Base-by-base conservation (phyloP, 1,139 yeast species). In the Geotrichum reessii region DNA sequence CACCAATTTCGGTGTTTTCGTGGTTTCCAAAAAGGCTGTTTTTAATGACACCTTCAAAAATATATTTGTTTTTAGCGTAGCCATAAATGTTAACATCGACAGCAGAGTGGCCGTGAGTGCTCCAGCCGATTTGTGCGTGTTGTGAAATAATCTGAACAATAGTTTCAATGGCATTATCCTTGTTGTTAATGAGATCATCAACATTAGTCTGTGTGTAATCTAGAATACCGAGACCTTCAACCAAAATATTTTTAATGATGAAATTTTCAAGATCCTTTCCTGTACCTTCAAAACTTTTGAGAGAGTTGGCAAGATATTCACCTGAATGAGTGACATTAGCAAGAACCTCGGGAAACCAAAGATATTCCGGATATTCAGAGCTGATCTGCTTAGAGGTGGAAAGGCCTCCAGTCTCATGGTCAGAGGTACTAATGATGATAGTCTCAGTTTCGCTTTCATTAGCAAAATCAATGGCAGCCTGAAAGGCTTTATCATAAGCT, bases 321-420 rank as follows among this genome's bases (percentile, higher is more conserved):
- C 93, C 87, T 1, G 95, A 86, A 67, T 86, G 91, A 17, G 82
- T 74, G 22, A 87, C 85, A 62, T 83, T 81, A 27, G 76, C 71
- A 58, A 90, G 76, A 17, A 81, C 87, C 65, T 84, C 81, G 4
- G 96, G 96, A 65, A 79, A 81, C 96, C 97, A 89, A 57, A 82
- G 67, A 66, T 88, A 84, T 47, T 84, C 87, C 2, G 88, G 89
- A 63, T 83, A 84, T 9, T 58, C 64, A 11, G 78, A 73, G 8
- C 83, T 71, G 25, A 86, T 74, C 74, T 90, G 96, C 74, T 89
- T 50, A 81, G 95, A 89, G 53, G 87, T 79, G 28, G 83, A 83
- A 65, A 90, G 76, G 1, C 96, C 97, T 63, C 97, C 97, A 48
- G 96, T 90, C 71, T 90, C 97, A 73, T 90, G 97, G 70, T 90